Conservation (phyloP, 805 yeast species). For the Tetrapisispora namnaoensis region DNA sequence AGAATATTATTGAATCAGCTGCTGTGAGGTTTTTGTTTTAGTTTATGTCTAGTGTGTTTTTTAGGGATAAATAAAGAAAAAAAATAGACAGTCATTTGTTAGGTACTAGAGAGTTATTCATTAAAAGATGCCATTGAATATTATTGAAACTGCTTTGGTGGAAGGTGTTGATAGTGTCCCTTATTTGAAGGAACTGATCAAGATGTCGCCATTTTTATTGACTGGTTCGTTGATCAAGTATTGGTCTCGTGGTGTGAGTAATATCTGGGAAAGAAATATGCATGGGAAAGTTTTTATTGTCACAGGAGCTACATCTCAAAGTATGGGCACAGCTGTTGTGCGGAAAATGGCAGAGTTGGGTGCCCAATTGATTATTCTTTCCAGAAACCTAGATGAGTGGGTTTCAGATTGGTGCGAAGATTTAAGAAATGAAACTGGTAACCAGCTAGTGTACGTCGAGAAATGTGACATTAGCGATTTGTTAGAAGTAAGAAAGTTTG, state of each 20-base stretch:
- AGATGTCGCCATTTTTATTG: conserved; percentile 46
- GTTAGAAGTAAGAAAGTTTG: conserved; percentile 74
- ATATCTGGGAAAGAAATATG: conserved; percentile 87
- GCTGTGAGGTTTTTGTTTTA: too few relatives aligned
- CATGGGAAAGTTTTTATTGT: conserved; percentile 80
- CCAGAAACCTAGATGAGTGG: conserved; percentile 65
- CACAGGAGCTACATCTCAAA: conserved; percentile 87
- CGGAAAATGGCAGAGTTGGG: conserved; percentile 69
- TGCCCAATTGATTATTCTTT: conserved; percentile 73
- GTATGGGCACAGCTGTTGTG: conserved; percentile 72
- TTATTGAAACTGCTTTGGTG: conserved; percentile 52
- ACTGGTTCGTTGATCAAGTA: conserved; percentile 46
- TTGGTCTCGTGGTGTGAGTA: conserved; percentile 68
- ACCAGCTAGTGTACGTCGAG: conserved; percentile 81
- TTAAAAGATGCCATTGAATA: conserved; percentile 69
- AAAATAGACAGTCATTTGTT: background rate
- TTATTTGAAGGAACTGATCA: conserved; percentile 51
- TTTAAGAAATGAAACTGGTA: conserved; percentile 57
- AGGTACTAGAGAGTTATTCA: background rate
- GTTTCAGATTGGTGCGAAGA: conserved; percentile 69
- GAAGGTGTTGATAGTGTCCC: conserved; percentile 76
- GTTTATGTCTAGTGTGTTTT: too few relatives aligned
- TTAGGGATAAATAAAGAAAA: too few relatives aligned
- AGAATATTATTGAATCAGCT: too few relatives aligned
- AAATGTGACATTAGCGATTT: conserved; percentile 71